phyloP scores from a whole-genome alignment of 768 basidiomycete genomes.

The Sporobolomyces phaffii region DNA sequence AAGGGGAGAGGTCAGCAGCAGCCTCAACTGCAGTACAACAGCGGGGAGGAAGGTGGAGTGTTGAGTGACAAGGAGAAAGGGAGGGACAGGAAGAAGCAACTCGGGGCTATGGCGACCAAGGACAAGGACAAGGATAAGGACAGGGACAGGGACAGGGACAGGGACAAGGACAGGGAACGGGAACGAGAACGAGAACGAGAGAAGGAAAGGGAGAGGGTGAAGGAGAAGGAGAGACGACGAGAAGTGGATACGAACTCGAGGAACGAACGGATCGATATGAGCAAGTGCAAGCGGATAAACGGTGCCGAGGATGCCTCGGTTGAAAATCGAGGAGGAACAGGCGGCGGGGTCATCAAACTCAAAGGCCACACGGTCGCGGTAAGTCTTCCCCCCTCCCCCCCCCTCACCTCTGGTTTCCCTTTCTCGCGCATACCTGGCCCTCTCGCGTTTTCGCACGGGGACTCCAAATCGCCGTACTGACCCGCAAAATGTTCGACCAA shows the following conservation, averaged over 20 bases:
- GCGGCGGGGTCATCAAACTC: constrained; percentile 32
- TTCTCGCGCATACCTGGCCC: background rate
- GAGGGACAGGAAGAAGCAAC: background rate
- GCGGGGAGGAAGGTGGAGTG: too few species aligned
- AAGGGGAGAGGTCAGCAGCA: too few species aligned
- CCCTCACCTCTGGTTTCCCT: background rate
- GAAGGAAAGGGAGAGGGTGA: background rate
- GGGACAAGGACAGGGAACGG: background rate
- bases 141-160: background rate
- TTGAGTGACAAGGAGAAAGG: too few species aligned
- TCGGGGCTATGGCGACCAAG: background rate
- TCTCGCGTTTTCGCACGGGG: too few species aligned
- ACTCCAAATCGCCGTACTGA: too few species aligned
- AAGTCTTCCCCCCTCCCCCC: background rate
- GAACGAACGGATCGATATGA: background rate
- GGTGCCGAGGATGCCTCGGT: background rate
- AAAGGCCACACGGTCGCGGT: constrained; percentile 37
- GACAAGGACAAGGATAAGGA: too few species aligned
- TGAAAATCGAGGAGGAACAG: background rate
- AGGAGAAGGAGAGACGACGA: background rate
- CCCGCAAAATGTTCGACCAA: too few species aligned
- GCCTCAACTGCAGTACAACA: too few species aligned
- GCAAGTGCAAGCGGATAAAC: background rate
- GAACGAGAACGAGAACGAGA: background rate
- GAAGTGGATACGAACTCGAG: too few species aligned